A percentile compares a stretch with the other conserved stretches of the same genome.
Conservation (phyloP, 371 early-diverging fungal species). For the Haplosporangium sp. region DNA sequence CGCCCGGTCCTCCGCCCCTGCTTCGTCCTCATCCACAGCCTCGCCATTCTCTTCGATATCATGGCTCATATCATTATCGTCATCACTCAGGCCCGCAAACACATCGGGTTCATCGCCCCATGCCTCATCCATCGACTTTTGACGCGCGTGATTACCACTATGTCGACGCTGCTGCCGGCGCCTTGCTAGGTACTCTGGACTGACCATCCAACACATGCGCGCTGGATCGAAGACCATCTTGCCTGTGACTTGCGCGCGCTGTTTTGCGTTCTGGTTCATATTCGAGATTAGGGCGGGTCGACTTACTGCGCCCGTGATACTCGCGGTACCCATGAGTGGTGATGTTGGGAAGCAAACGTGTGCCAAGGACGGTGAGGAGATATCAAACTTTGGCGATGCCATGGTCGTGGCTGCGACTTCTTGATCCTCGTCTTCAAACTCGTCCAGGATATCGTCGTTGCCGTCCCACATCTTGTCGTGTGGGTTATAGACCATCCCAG, state of each 20-base stretch:
- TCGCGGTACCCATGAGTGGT: not conserved
- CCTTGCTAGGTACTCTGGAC: slow-evolving; percentile 36
- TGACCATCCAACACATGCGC: slow-evolving; percentile 47
- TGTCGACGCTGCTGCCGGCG: slow-evolving; percentile 12
- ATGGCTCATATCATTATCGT: slow-evolving; percentile 28
- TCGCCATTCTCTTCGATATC: slow-evolving; percentile 15
- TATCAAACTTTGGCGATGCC: not conserved
- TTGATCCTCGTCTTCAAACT: slow-evolving; percentile 24
- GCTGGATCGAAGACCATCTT: slow-evolving; percentile 51
- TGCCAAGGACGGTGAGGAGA: slow-evolving; percentile 4
- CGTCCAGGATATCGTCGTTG: slow-evolving; percentile 30
- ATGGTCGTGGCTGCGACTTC: not conserved
- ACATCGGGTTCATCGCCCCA: slow-evolving; percentile 54
- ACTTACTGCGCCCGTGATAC: not conserved
- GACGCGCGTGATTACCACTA: slow-evolving; percentile 7
- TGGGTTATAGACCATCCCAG: slow-evolving; percentile 30
- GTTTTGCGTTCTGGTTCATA: slow-evolving; percentile 34
- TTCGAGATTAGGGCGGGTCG: slow-evolving; percentile 51
- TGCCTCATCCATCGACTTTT: slow-evolving; percentile 28
- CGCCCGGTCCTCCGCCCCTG: not conserved
- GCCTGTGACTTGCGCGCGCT: slow-evolving; percentile 42
- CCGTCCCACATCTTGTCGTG: slow-evolving; percentile 36
- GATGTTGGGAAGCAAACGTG: slow-evolving; percentile 1
- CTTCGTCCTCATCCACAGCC: not conserved
- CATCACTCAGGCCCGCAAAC: slow-evolving; percentile 50